Evolutionary conservation across 192 early-diverging fungal genomes (phyloP).

Genomic region (Mortierella antarctica): DNA sequence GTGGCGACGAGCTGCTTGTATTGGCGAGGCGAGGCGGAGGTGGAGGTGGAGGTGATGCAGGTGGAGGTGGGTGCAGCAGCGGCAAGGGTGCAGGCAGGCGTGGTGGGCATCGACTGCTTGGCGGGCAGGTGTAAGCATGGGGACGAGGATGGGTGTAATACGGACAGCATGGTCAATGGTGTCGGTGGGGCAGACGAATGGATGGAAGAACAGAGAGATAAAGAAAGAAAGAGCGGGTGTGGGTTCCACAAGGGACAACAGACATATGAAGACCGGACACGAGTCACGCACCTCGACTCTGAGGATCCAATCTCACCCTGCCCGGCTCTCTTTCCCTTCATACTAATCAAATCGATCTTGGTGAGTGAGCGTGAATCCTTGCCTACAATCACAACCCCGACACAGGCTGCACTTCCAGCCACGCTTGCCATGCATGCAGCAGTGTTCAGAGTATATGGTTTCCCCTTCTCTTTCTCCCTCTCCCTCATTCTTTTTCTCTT

Average conservation of each 20-base stretch:
- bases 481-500: background rate
- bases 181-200: background rate
- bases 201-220: background rate
- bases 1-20: conserved; percentile 7
- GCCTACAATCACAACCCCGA: background rate
- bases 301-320: no score
- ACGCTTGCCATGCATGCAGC: background rate
- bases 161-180: conserved; percentile 17
- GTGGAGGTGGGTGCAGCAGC: background rate
- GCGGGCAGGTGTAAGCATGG: conserved; percentile 31
- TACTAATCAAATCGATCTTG: no score
- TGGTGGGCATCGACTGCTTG: background rate
- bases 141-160: conserved; percentile 20
- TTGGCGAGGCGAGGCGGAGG: conserved; percentile 1
- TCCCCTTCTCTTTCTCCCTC: background rate
- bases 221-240: background rate
- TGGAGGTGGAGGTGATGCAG: background rate
- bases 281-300: background rate
- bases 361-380: no score
- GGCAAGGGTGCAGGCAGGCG: background rate
- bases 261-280: background rate
- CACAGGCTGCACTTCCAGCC: background rate
- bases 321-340: no score
- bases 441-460: background rate
- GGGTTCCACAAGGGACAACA: background rate